Base-by-base conservation (phyloP, 2,329 filamentous ascomycete genomes). In the Coniosporium tulheliwenetii region DNA sequence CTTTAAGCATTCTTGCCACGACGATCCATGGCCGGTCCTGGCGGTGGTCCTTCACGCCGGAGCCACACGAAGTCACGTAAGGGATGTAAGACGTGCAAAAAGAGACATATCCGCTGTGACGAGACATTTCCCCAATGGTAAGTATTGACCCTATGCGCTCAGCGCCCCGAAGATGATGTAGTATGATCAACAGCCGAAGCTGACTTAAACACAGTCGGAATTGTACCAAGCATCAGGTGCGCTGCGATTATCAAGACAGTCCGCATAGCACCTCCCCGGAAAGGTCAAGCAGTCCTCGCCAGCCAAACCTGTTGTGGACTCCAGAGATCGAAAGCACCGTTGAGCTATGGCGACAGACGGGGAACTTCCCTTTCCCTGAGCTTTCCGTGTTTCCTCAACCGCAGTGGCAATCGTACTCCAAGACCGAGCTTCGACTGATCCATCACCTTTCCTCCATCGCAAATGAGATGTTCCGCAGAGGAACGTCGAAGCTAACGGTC, bases 21-120 rank as follows among this genome's bases (percentile, higher is more conserved):
- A 26, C 19, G 3, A 26, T 26, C 19, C 7, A 95, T 95, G 87
- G 84, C 86, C 68, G 85, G 86, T 65, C 85, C 85, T 58, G 87
- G 87, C 65, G 86, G 86, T 71, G 89, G 89, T 70, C 87, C 89
- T 61, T 87, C 89, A 59, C 69, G 77, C 54, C 75, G 76, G 60
- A 94, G 89, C 69, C 91, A 98, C 69, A 98, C 91, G 60, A 98
- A 98, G 70, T 96, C 89, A 54, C 81, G 91, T 58, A 96, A 95
- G 67, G 91, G 91, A 47, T 98, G 91, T 73, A 89, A 93, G 56
- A 94, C 86, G 46, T 98, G 91, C 75, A 98, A 98, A 66, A 81
- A 83, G 60, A 79, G 91, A 59, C 91, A 98, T 64, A 98, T 98
- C 59, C 77, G 91, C 54, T 98, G 91, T 65, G 91, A 98, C 58